Percentiles rank a stretch among this genome's conserved stretches.
phyloP scores from a whole-genome alignment of 2,329 filamentous ascomycete genomes.

The Hymenoscyphus fructigenus region DNA sequence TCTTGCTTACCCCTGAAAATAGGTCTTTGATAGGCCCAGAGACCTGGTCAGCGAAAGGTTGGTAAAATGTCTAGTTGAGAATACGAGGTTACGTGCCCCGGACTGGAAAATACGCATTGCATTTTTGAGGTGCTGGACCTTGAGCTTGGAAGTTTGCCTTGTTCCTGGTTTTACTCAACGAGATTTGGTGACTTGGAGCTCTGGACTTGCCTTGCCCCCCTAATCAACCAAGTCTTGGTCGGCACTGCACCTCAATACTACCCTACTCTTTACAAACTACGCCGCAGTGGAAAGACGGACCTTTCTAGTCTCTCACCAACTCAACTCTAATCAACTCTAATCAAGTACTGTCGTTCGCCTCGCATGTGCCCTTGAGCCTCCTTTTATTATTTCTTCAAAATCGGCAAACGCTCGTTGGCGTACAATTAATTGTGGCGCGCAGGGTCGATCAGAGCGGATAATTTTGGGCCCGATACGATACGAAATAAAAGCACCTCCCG shows the following conservation, averaged over 20 bases:
- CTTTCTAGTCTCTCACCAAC: neutral
- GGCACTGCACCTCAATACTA: neutral
- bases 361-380: neutral
- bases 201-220: neutral
- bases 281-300: neutral
- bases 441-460: slow-evolving; percentile 2
- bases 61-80: neutral
- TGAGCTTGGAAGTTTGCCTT: neutral
- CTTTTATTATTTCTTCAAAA: too few species aligned
- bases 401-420: neutral
- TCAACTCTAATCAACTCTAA: neutral
- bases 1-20: neutral
- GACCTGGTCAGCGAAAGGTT: neutral
- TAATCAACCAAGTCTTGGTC: neutral
- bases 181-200: neutral
- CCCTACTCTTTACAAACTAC: neutral
- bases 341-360: neutral
- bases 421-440: neutral
- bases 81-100: too few species aligned
- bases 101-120: neutral
- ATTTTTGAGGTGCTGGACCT: neutral
- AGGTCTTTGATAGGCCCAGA: too few species aligned
- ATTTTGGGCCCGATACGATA: slow-evolving; percentile 3
- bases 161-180: slow-evolving; percentile 1
- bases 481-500: slow-evolving; percentile 1